These are phyloP conservation scores for Aspergillus versicolor DNA, from an alignment of 2,329 filamentous ascomycete genomes.

Conservation along the genomic window DNA sequence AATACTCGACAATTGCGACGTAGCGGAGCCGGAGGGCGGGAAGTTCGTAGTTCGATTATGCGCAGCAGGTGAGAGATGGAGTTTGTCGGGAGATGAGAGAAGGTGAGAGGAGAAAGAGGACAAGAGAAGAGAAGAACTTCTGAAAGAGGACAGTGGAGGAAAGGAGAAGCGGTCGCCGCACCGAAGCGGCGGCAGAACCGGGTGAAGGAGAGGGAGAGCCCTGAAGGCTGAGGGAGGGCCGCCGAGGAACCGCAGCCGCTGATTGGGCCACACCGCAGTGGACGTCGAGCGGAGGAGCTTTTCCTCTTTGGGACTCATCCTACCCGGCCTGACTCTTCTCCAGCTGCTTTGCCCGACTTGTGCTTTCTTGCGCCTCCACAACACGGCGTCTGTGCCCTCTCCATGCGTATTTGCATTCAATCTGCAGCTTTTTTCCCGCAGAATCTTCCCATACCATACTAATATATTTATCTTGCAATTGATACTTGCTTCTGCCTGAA, in stretches of 20 bases:
- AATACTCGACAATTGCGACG: slow-evolving; percentile 15
- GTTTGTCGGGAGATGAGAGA: slow-evolving; percentile 2
- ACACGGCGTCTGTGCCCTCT: slow-evolving; percentile 27
- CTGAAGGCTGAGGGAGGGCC: slow-evolving; percentile 30
- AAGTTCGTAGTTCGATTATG: slow-evolving; percentile 7
- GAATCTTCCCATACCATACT: slow-evolving; percentile 31
- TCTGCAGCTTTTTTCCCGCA: slow-evolving; percentile 50
- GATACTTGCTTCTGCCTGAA: not conserved
- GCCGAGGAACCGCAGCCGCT: slow-evolving; percentile 25
- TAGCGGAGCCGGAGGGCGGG: slow-evolving; percentile 8
- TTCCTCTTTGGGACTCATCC: slow-evolving; percentile 28
- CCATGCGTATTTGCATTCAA: slow-evolving; percentile 65
- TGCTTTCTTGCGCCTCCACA: slow-evolving; percentile 15
- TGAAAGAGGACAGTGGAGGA: slow-evolving; percentile 23
- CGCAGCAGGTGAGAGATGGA: slow-evolving; percentile 9
- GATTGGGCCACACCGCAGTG: slow-evolving; percentile 38
- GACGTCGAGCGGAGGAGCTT: slow-evolving; percentile 27
- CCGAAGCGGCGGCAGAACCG: slow-evolving; percentile 26
- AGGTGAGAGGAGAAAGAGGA: slow-evolving; percentile 11
- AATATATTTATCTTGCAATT: not conserved
- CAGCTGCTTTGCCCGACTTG: slow-evolving; percentile 34
- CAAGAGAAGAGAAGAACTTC: slow-evolving; percentile 22
- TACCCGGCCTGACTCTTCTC: slow-evolving; percentile 18
- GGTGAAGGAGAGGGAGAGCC: slow-evolving; percentile 26
- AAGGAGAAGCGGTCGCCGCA: slow-evolving; percentile 36